A percentile compares a stretch with the other conserved stretches of the same genome.
Conservation (phyloP, 352 stramenopile genomes). For the Phytophthora macrochlamydospora region DNA sequence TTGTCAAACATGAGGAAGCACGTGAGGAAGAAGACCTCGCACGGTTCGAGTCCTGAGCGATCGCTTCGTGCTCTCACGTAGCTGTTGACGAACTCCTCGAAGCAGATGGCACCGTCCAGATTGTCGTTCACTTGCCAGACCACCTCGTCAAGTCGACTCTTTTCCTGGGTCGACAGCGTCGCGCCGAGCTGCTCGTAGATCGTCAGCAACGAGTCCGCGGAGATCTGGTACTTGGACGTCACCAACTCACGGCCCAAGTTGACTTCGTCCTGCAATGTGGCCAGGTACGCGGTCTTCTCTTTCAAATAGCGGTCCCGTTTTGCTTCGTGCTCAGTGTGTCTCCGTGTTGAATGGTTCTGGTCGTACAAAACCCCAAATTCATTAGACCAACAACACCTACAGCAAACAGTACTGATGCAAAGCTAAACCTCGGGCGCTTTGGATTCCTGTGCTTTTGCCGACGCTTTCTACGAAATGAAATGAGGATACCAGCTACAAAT, state of each 20-base stretch:
- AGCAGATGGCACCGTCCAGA: slow-evolving; percentile 74
- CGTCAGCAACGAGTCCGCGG: slow-evolving; percentile 43
- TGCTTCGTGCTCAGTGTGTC: slow-evolving; percentile 35
- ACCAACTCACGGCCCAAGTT: slow-evolving; percentile 63
- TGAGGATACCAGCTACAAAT: not conserved
- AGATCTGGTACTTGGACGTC: slow-evolving; percentile 56
- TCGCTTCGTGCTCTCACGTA: slow-evolving; percentile 71
- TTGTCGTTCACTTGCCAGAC: slow-evolving; percentile 86
- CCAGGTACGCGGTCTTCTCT: slow-evolving; percentile 50
- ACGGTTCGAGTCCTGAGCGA: slow-evolving; percentile 68
- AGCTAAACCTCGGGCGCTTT: slow-evolving; percentile 19
- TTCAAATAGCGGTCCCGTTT: slow-evolving; percentile 47
- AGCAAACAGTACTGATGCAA: slow-evolving; percentile 10
- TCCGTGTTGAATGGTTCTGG: slow-evolving; percentile 15
- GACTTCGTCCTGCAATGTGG: slow-evolving; percentile 62
- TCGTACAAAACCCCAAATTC: slow-evolving; percentile 2
- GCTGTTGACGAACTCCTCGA: slow-evolving; percentile 77
- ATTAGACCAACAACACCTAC: not conserved
- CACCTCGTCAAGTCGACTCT: slow-evolving; percentile 62
- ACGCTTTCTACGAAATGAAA: slow-evolving; percentile 38
- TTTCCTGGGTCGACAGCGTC: slow-evolving; percentile 32
- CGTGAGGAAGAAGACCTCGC: slow-evolving; percentile 83
- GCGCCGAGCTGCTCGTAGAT: slow-evolving; percentile 71
- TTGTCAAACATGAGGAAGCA: slow-evolving; percentile 88
- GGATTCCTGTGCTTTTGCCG: slow-evolving; percentile 35